Base-by-base conservation (phyloP, 805 yeast genomes). In the Candida morakotiae region DNA sequence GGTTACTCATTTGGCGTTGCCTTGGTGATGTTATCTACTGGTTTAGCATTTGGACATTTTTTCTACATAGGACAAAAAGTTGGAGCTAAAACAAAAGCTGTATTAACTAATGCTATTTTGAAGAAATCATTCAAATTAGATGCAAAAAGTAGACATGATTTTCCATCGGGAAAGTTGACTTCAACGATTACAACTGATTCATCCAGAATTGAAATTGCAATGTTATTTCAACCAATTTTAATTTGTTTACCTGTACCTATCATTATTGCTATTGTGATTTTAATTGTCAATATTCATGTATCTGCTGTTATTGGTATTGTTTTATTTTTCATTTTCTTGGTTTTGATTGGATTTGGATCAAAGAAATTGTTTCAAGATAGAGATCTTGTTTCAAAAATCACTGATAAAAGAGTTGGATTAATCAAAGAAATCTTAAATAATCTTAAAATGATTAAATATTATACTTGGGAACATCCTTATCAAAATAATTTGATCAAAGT, bases 401-500 rank as follows among this genome's bases (percentile, higher is more conserved):
- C 95, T 2, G 96, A 87, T 55, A 58, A 63, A 14, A 77, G 96
- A 51, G 83, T 87, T 16, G 69, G 75, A 27, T 64, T 75, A 28
- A 78, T 86, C 56, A 79, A 83, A 43, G 96, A 87, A 55, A 73
- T 86, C 27, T 63, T 88, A 43, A 77, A 73, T 51, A 77, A 82
- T 44, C 73, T 88, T 71, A 84, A 84, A 50, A 73, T 81, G 58
- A 83, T 88, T 55, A 87, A 88, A 62, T 83, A 73, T 55, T 87
- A 87, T 55, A 84, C 93, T 1, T 87, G 95, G 95, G 96, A 87
- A 59, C 64, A 65, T 28, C 87, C 95, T 0, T 88, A 85, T 52
- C 67, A 68, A 32, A 53, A 67, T 4, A 60, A 69, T 38, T 69
- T 88, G 19, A 51, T 74, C n/a, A 67, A 64, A 15, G 65, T 75